Evolutionary conservation across 2,329 filamentous ascomycete genomes (phyloP).

Genomic region (Cercospora canescens): DNA sequence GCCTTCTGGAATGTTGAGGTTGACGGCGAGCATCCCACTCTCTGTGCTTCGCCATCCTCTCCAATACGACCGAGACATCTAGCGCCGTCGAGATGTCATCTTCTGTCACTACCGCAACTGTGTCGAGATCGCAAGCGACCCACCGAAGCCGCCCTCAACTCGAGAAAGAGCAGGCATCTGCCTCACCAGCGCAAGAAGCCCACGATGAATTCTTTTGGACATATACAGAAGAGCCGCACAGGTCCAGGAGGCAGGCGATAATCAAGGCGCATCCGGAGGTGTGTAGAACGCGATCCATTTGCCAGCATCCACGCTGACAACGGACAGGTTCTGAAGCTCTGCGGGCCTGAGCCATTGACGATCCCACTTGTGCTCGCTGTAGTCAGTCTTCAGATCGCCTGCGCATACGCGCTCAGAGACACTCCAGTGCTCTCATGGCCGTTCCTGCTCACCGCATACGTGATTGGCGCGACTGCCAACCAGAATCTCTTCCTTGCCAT

Average conservation of each 20-base stretch:
- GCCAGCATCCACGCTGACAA: conserved; percentile 48
- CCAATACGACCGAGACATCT: not conserved
- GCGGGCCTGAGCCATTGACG: conserved; percentile 91
- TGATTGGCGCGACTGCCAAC: conserved; percentile 92
- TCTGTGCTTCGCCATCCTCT: not conserved
- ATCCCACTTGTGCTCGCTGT: conserved; percentile 89
- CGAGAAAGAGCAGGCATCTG: conserved; percentile 23
- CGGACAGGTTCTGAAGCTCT: conserved; percentile 88
- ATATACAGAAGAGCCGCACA: conserved; percentile 96
- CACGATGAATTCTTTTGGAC: conserved; percentile 89
- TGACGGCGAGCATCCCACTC: not conserved
- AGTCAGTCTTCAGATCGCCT: conserved; percentile 75
- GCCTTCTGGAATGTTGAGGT: not conserved
- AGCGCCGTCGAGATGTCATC: conserved; percentile 1
- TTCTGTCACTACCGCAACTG: conserved; percentile 31
- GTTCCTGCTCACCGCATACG: conserved; percentile 85
- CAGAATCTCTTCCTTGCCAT: conserved; percentile 99
- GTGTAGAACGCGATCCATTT: not conserved
- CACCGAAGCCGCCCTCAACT: not conserved
- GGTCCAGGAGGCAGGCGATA: conserved; percentile 85
- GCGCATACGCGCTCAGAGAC: conserved; percentile 74
- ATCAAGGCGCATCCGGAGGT: conserved; percentile 95
- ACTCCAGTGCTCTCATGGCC: conserved; percentile 78
- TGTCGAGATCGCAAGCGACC: conserved; percentile 10
- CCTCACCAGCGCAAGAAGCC: not conserved